Evolutionary conservation across 768 basidiomycete species (phyloP), one percentile per base, ranked within the genome.

Genomic region (Trametes cingulata): DNA sequence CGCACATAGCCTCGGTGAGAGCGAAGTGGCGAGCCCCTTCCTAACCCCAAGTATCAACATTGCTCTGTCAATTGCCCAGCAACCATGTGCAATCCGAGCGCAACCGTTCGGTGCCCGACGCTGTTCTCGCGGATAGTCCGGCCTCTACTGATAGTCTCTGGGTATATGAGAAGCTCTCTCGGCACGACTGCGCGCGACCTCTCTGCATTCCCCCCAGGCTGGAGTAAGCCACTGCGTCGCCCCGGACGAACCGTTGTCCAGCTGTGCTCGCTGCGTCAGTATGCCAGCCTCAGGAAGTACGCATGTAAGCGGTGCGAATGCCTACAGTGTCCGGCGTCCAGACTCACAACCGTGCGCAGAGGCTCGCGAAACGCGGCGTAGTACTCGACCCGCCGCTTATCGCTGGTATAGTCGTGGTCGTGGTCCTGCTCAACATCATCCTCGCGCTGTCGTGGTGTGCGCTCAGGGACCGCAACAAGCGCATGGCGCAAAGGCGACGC

Each of bases 321-420:
- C 20, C 35, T 25, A 8, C 54, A 17, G 35, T 33, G 19, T 56
- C 40, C 46, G 55, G 60, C 35, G 36, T 61, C 41, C 36, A 63
- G 50, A 55, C 52, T 60, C 19, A 54, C 39, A 22, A 35, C 48
- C 55, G 29, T 42, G n/a, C 39, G 19, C 51, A 62, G 64, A 58
- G 48, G 22, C 40, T 55, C 36, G 47, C 51, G 8, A 62, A 62
- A 53, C 61, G 64, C 14, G n/a, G 52, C 57, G 8, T 52, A n/a
- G 20, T 55, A 13, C 37, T 65, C 19, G 52, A 57, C 10, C 59
- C 57, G 13, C 36, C 59, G 20, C 35, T 61, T 36, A 56, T 67
- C 27, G 63, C 54, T 22, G 64, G 58, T 35, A 63, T 62, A 45
- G 51, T 62, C 46, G 66, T 48, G 27, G 61, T 55, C 10, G 61